Conservation (phyloP, 306 rosid species). For the Cucurbita moschata region DNA sequence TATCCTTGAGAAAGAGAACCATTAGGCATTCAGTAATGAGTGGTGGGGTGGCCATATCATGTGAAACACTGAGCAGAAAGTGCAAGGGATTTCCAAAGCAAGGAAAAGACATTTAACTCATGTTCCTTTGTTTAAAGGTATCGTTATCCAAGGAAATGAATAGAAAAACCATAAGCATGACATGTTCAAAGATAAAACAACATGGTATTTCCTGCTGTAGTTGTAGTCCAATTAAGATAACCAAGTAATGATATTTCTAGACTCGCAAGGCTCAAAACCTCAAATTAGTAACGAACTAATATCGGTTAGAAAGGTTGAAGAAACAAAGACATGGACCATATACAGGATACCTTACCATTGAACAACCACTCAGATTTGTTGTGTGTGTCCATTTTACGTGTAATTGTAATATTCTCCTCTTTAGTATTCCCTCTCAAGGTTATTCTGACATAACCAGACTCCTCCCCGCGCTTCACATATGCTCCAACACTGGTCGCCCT, state of each 20-base stretch:
- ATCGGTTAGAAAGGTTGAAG: neutral
- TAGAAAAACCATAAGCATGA: neutral
- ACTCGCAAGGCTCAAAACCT: neutral
- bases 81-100: neutral
- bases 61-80: neutral
- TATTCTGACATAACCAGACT: constrained; percentile 53
- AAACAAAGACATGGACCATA: neutral
- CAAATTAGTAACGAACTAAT: neutral
- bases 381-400: constrained; percentile 52
- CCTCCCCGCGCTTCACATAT: constrained; percentile 87
- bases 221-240: neutral
- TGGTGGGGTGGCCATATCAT: neutral
- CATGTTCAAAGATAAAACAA: neutral
- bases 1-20: neutral
- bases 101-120: neutral
- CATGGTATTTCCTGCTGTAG: neutral
- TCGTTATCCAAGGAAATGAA: neutral
- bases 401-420: constrained; percentile 38
- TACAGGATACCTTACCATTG: constrained; percentile 36
- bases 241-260: neutral
- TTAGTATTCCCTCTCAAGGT: constrained; percentile 53
- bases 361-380: constrained; percentile 85
- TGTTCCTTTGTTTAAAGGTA: neutral
- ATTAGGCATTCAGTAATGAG: neutral
- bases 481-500: constrained; percentile 71